Conservation (phyloP, 345 rosid genomes). For the Microcos paniculata region DNA sequence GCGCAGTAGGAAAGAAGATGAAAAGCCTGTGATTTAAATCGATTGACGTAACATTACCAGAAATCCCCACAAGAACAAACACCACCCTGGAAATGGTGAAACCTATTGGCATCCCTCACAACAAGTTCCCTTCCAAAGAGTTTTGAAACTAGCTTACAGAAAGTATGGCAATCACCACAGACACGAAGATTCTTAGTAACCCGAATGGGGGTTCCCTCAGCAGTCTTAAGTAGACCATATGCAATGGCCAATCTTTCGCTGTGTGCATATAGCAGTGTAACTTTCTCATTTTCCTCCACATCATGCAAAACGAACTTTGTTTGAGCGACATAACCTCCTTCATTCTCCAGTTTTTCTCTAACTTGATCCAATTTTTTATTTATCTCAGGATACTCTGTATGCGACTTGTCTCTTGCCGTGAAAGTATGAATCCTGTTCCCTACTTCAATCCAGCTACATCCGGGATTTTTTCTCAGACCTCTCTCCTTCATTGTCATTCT, state of each 20-base stretch:
- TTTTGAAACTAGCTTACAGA: slow-evolving; percentile 74
- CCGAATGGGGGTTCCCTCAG: slow-evolving; percentile 45
- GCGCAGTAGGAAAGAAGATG: not conserved
- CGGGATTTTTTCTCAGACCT: slow-evolving; percentile 81
- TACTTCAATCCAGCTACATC: slow-evolving; percentile 89
- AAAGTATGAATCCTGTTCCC: slow-evolving; percentile 65
- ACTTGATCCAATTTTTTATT: slow-evolving; percentile 52
- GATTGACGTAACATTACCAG: slow-evolving; percentile 41
- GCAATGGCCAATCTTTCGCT: slow-evolving; percentile 86
- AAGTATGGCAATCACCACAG: slow-evolving; percentile 82
- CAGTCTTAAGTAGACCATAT: slow-evolving; percentile 54
- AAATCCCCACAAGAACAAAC: slow-evolving; percentile 81
- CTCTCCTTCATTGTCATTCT: slow-evolving; percentile 65
- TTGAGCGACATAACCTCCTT: slow-evolving; percentile 67
- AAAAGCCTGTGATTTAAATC: not conserved
- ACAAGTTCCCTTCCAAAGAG: slow-evolving; percentile 48
- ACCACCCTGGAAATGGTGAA: slow-evolving; percentile 82
- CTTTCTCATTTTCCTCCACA: slow-evolving; percentile 63
- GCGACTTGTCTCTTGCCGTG: slow-evolving; percentile 78
- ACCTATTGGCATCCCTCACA: slow-evolving; percentile 83
- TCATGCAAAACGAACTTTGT: slow-evolving; percentile 68
- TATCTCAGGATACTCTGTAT: slow-evolving; percentile 58
- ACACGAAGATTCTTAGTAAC: slow-evolving; percentile 74
- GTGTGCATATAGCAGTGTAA: slow-evolving; percentile 66
- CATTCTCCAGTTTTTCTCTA: slow-evolving; percentile 48